Conservation (phyloP, 805 yeast genomes). For the Saccharomycopsis fodiens region DNA sequence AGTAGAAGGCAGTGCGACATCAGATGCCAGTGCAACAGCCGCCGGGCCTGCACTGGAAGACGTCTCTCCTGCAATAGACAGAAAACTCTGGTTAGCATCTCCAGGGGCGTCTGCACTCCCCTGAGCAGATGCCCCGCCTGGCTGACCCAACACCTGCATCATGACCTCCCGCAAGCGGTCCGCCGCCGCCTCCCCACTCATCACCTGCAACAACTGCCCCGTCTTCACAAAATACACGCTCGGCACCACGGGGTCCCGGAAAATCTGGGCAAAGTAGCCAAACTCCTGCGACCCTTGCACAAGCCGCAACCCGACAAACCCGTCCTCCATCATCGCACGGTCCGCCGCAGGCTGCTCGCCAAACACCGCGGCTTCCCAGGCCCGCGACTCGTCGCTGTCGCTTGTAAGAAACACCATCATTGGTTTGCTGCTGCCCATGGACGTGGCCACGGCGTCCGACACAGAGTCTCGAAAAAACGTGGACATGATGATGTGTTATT, state of each 20-base stretch:
- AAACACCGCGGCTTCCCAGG: background rate
- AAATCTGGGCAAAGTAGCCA: slow-evolving; percentile 45
- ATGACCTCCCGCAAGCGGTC: slow-evolving; percentile 27
- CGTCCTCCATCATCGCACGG: background rate
- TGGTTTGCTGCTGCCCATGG: slow-evolving; percentile 6
- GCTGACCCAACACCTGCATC: background rate
- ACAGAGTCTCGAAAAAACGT: slow-evolving; percentile 5
- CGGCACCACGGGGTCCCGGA: slow-evolving; percentile 44
- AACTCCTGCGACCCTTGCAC: slow-evolving; percentile 36
- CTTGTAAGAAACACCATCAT: slow-evolving; percentile 12
- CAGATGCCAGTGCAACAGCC: background rate
- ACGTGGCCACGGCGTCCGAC: slow-evolving; percentile 9
- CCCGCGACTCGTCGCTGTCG: background rate
- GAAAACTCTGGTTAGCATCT: background rate
- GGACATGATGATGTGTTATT: background rate
- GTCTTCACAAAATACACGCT: slow-evolving; percentile 46
- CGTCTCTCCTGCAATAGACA: background rate
- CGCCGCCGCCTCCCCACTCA: slow-evolving; percentile 29
- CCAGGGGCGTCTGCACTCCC: background rate
- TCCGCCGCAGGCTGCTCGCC: slow-evolving; percentile 29
- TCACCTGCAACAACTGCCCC: slow-evolving; percentile 38
- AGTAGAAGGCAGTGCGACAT: too few species aligned
- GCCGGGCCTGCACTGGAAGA: background rate
- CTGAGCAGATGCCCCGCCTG: background rate
- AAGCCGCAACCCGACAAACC: slow-evolving; percentile 28